A percentile compares a stretch with the other conserved stretches of the same genome.
phyloP scores from a whole-genome alignment of 306 rosid species.

The Medicago truncatula region MtrunA17r5.0-ANR NC_053043.1:38518001-38518500 shows the following conservation, averaged over 20 bases:
- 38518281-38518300: conserved; percentile 33
- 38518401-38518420: conserved; percentile 38
- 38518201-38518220: conserved; percentile 45
- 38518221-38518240: conserved; percentile 32
- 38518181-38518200: conserved; percentile 42
- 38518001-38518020: conserved; percentile 46
- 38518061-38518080: conserved; percentile 51
- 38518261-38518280: conserved; percentile 43
- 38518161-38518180: conserved; percentile 54
- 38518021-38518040: conserved; percentile 41
- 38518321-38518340: conserved; percentile 43
- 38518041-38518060: conserved; percentile 49
- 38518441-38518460: conserved; percentile 40
- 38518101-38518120: conserved; percentile 49
- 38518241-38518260: conserved; percentile 60
- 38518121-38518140: conserved; percentile 20
- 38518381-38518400: conserved; percentile 34
- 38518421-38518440: conserved; percentile 31
- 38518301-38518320: conserved; percentile 38
- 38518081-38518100: conserved; percentile 58
- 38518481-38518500: no score
- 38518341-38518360: conserved; percentile 40
- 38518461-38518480: no score
- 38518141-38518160: conserved; percentile 45
- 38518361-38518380: conserved; percentile 23